Evolutionary conservation across 1,284 basidiomycete genomes (phyloP).

Genomic region (Pseudozyma sp.): DNA sequence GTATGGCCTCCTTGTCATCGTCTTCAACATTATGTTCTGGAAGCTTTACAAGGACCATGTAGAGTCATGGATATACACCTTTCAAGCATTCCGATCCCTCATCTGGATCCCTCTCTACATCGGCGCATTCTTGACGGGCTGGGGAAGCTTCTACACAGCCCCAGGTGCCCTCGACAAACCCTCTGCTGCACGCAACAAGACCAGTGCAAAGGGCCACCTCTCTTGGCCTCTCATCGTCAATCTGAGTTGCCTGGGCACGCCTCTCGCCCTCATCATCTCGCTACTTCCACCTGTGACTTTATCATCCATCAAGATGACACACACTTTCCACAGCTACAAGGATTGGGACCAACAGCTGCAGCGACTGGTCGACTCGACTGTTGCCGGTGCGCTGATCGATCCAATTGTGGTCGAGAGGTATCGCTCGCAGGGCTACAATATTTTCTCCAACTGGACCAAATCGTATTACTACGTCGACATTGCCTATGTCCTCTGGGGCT

Average conservation of each 20-base stretch:
- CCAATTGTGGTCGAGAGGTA: slow-evolving; percentile 6
- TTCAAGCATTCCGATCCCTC: slow-evolving; percentile 20
- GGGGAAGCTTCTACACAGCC: slow-evolving; percentile 61
- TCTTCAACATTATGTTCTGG: slow-evolving; percentile 50
- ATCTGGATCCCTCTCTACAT: slow-evolving; percentile 52
- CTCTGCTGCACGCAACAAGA: slow-evolving; percentile 28
- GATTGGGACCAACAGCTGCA: slow-evolving; percentile 16
- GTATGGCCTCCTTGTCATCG: slow-evolving; percentile 38
- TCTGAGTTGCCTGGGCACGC: slow-evolving; percentile 50
- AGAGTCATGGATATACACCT: slow-evolving; percentile 5
- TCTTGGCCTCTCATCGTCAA: slow-evolving; percentile 55
- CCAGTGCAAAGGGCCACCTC: slow-evolving; percentile 29
- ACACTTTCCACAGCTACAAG: slow-evolving; percentile 29
- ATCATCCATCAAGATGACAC: slow-evolving; percentile 16
- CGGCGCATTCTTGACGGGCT: slow-evolving; percentile 54
- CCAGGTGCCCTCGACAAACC: slow-evolving; percentile 58
- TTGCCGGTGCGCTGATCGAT: slow-evolving; percentile 9
- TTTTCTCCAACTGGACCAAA: slow-evolving; percentile 35
- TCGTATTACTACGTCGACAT: slow-evolving; percentile 48
- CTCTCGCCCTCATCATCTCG: slow-evolving; percentile 37
- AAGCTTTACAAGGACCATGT: slow-evolving; percentile 15
- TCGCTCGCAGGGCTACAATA: slow-evolving; percentile 21
- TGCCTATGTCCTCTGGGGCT: slow-evolving; percentile 47
- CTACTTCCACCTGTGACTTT: slow-evolving; percentile 35
- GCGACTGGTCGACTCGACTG: slow-evolving; percentile 7